These are phyloP conservation scores for Prunus davidiana DNA, from an alignment of 306 rosid genomes.

Conservation along the genomic window DNA sequence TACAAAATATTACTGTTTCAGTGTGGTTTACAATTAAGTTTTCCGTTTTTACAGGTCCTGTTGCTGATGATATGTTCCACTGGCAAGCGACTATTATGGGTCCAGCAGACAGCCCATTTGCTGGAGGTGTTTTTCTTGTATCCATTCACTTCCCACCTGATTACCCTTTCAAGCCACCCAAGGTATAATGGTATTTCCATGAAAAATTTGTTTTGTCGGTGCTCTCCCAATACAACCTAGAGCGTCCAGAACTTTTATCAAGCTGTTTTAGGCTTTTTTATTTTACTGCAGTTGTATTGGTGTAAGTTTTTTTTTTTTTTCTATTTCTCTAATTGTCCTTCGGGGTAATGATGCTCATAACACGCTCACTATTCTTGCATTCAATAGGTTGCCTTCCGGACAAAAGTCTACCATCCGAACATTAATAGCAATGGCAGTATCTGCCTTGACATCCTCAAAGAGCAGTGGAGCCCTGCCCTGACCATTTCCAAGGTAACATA, in stretches of 20 bases:
- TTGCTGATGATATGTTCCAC: conserved; percentile 50
- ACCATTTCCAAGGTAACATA: conserved; percentile 45
- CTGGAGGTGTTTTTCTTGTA: conserved; percentile 59
- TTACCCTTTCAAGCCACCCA: conserved; percentile 61
- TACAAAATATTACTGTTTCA: neutral
- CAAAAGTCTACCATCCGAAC: conserved; percentile 55
- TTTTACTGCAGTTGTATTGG: neutral
- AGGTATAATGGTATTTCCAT: conserved; percentile 20
- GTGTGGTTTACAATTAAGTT: neutral
- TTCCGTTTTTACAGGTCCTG: conserved; percentile 29
- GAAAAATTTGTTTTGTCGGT: neutral
- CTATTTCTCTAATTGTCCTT: too few species aligned
- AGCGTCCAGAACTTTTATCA: neutral
- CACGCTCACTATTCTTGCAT: neutral
- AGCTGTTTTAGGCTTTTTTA: neutral
- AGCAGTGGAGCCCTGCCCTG: conserved; percentile 62
- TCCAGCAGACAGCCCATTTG: conserved; percentile 52
- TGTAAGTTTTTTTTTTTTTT: neutral
- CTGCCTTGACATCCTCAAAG: conserved; percentile 58
- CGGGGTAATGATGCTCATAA: neutral
- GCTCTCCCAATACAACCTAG: neutral
- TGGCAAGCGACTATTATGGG: conserved; percentile 68
- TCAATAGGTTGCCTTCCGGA: conserved; percentile 51
- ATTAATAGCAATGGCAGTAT: conserved; percentile 55
- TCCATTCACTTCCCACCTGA: conserved; percentile 62